Evolutionary conservation across 768 basidiomycete genomes (phyloP).

Genomic region (Candolleomyces aberdarensis): DNA sequence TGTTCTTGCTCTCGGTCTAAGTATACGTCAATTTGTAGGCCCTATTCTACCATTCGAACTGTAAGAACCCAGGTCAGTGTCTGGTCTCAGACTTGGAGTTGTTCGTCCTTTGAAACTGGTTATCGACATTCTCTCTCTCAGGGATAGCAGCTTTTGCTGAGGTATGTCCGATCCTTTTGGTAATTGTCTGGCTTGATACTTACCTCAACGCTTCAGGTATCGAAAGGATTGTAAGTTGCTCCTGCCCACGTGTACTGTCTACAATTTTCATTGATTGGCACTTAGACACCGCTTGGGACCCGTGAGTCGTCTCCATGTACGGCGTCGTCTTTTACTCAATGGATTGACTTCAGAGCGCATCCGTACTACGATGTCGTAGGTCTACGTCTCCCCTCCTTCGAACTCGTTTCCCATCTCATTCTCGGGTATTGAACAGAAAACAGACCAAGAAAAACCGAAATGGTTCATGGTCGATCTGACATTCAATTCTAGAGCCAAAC

Average conservation of each 20-base stretch:
- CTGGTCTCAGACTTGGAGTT: not conserved
- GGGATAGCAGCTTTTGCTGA: slow-evolving; percentile 82
- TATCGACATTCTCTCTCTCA: slow-evolving; percentile 18
- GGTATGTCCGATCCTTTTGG: slow-evolving; percentile 35
- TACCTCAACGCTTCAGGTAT: slow-evolving; percentile 44
- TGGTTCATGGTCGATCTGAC: slow-evolving; percentile 93
- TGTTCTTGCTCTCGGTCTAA: not conserved
- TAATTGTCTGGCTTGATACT: slow-evolving; percentile 3
- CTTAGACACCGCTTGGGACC: slow-evolving; percentile 87
- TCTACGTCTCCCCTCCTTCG: slow-evolving; percentile 2
- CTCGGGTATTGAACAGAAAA: slow-evolving; percentile 53
- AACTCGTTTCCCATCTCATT: not conserved
- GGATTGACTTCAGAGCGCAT: slow-evolving; percentile 41
- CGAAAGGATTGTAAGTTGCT: slow-evolving; percentile 72
- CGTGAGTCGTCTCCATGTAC: slow-evolving; percentile 40
- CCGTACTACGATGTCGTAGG: slow-evolving; percentile 79
- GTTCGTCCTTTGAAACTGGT: slow-evolving; percentile 6
- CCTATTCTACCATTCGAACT: slow-evolving; percentile 86
- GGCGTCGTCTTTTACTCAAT: slow-evolving; percentile 1
- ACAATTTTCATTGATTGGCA: slow-evolving; percentile 2
- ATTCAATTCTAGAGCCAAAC: slow-evolving; percentile 57
- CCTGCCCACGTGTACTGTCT: not conserved
- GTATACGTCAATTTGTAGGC: slow-evolving; percentile 40
- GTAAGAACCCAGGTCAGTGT: slow-evolving; percentile 68
- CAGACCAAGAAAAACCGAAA: slow-evolving; percentile 67